Base-by-base conservation (phyloP, 1,284 basidiomycete species). In the Trametes versicolor region DNA sequence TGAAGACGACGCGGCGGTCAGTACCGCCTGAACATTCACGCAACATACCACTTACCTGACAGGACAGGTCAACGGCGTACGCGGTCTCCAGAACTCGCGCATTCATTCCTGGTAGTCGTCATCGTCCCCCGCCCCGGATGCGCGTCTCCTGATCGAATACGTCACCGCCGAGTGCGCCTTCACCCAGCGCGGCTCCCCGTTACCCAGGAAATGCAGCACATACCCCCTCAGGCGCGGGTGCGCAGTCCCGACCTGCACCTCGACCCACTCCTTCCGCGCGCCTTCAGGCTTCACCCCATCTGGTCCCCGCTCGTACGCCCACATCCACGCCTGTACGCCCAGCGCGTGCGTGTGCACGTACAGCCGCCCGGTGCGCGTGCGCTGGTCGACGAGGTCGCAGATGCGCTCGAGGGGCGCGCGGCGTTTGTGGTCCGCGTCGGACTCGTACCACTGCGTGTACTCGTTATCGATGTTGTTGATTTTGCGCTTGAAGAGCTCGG, bases 121-220 rank as follows among this genome's bases (percentile, higher is more conserved):
- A n/a, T n/a, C n/a, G 10, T 25, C 43, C 43, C 5, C 43, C 49
- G 17, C 49, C 32, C 13, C 27, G n/a, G 29, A 13, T 13, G 3
- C 29, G 32, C 49, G 49, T 19, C 19, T 51, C 17, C 29, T 19
- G 9, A 17, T 15, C 49, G 49, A 27, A 21, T 51, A 51, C 49
- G 8, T 12, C 17, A 15, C 19, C 34, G 51, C 51, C 51, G 51
- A 23, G 9, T 7, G 8, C 51, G 32, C 21, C 51, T 53, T 53
- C 19, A 53, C 51, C 51, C 51, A 53, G n/a, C 36, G 32, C 36
- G 51, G 34, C 51, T 23, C n/a, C 51, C 36, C 51, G 36, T 25
- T 23, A 25, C 39, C 51, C 27, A 37, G n/a, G 21, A 53, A 23
- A 8, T 53, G 51, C 51, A 53, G 51, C 51, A 53, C 51, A 23